Percentiles rank a stretch among this genome's conserved stretches.
phyloP scores from a whole-genome alignment of 805 yeast species.

The Spathaspora gorwiae region DNA sequence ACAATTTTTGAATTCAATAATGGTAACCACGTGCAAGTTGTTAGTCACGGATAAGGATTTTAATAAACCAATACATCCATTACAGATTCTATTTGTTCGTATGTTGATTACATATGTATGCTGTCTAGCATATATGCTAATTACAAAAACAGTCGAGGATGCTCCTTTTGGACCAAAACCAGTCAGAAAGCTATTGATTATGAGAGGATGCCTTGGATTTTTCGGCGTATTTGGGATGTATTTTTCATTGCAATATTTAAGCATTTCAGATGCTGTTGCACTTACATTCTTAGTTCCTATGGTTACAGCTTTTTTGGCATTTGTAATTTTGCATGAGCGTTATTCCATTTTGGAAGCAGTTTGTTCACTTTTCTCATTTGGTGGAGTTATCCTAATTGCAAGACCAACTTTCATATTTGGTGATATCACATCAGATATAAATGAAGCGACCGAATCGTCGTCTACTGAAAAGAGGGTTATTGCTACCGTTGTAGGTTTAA shows the following conservation, averaged over 20 bases:
- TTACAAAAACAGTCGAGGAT: constrained; percentile 46
- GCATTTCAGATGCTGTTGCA: constrained; percentile 77
- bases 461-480: constrained; percentile 52
- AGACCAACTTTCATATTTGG: constrained; percentile 74
- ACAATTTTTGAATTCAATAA: constrained; percentile 70
- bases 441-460: constrained; percentile 45
- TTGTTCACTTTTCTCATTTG: constrained; percentile 63
- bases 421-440: constrained; percentile 19
- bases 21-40: constrained; percentile 74
- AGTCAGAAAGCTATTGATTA: constrained; percentile 47
- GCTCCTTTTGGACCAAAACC: constrained; percentile 69
- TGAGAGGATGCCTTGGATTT: constrained; percentile 70
- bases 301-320: constrained; percentile 71
- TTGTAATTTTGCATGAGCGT: constrained; percentile 58
- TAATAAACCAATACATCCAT: constrained; percentile 61
- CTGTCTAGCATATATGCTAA: constrained; percentile 52
- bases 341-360: constrained; percentile 63
- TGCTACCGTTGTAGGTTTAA: constrained; percentile 59
- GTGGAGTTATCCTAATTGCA: constrained; percentile 78
- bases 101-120: constrained; percentile 67
- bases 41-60: constrained; percentile 61
- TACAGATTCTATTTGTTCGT: constrained; percentile 72
- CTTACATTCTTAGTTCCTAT: constrained; percentile 77
- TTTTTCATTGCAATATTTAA: constrained; percentile 65
- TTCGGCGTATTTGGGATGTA: constrained; percentile 79